phyloP scores from a whole-genome alignment of 1,284 basidiomycete species.

The Irpex sp. region DNA sequence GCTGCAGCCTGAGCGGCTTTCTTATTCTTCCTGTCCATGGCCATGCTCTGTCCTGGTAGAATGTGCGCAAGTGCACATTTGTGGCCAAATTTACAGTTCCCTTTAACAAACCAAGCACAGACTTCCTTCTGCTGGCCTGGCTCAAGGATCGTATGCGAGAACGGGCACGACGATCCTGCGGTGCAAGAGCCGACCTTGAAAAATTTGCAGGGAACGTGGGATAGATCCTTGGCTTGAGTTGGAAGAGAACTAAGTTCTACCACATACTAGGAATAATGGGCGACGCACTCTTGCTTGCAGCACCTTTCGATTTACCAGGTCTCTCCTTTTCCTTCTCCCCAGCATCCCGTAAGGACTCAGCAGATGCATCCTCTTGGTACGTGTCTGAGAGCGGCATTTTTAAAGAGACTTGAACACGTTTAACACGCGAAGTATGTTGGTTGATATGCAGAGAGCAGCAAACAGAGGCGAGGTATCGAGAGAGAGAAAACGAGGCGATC shows the following conservation, averaged over 20 bases:
- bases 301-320: conserved; percentile 30
- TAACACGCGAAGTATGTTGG: conserved; percentile 1
- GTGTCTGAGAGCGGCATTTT: conserved; percentile 30
- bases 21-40: conserved; percentile 98
- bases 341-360: conserved; percentile 26
- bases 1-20: conserved; percentile 83
- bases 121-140: conserved; percentile 85
- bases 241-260: conserved; percentile 1
- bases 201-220: conserved; percentile 98
- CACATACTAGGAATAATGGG: neutral
- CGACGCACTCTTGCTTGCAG: conserved; percentile 32
- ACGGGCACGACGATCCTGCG: conserved; percentile 92
- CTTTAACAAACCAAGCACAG: conserved; percentile 93
- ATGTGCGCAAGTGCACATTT: conserved; percentile 95
- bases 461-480: conserved; percentile 7
- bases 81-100: conserved; percentile 97
- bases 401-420: neutral
- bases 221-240: conserved; percentile 76
- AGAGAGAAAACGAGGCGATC: conserved; percentile 1
- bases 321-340: conserved; percentile 32
- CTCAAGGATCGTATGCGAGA: conserved; percentile 74
- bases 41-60: conserved; percentile 89
- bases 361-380: conserved; percentile 24
- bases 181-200: conserved; percentile 93
- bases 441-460: conserved; percentile 1